phyloP scores from a whole-genome alignment of 2,329 filamentous ascomycete genomes.

The Fusarium euwallaceae region DNA sequence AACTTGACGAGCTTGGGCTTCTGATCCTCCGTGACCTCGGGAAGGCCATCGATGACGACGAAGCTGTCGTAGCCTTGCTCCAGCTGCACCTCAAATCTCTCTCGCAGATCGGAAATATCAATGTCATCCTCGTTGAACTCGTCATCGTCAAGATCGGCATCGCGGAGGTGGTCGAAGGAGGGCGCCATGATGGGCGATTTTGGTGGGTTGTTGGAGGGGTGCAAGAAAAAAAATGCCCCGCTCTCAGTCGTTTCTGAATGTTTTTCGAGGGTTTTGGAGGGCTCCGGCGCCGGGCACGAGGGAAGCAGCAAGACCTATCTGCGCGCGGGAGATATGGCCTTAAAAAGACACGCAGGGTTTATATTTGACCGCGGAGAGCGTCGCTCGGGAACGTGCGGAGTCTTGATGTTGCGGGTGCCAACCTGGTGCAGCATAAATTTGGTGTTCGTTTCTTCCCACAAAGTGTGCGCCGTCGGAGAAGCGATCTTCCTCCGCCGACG shows the following conservation, averaged over 20 bases:
- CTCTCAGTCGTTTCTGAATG: slow-evolving; percentile 46
- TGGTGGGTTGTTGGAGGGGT: slow-evolving; percentile 50
- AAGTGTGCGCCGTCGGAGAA: slow-evolving; percentile 59
- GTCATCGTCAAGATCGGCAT: slow-evolving; percentile 88
- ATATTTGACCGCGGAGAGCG: slow-evolving; percentile 40
- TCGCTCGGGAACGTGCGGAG: slow-evolving; percentile 47
- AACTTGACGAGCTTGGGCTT: slow-evolving; percentile 97
- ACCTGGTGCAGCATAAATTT: slow-evolving; percentile 54
- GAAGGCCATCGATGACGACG: slow-evolving; percentile 94
- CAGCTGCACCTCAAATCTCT: slow-evolving; percentile 94
- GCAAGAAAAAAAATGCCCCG: slow-evolving; percentile 54
- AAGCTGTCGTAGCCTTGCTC: slow-evolving; percentile 98
- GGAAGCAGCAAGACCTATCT: slow-evolving; percentile 35
- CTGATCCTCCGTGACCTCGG: slow-evolving; percentile 88
- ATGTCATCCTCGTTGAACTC: slow-evolving; percentile 93
- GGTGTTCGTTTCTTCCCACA: slow-evolving; percentile 53
- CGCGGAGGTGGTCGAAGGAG: slow-evolving; percentile 91
- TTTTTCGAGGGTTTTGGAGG: slow-evolving; percentile 35
- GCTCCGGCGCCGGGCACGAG: slow-evolving; percentile 34
- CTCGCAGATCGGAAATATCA: slow-evolving; percentile 93
- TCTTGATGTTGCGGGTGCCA: slow-evolving; percentile 46
- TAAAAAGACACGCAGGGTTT: slow-evolving; percentile 36
- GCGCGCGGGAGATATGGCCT: slow-evolving; percentile 39
- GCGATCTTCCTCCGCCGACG: slow-evolving; percentile 54
- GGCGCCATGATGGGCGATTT: slow-evolving; percentile 78